Conservation (phyloP, 257 asterid species). For the Solanum microdontum region DNA sequence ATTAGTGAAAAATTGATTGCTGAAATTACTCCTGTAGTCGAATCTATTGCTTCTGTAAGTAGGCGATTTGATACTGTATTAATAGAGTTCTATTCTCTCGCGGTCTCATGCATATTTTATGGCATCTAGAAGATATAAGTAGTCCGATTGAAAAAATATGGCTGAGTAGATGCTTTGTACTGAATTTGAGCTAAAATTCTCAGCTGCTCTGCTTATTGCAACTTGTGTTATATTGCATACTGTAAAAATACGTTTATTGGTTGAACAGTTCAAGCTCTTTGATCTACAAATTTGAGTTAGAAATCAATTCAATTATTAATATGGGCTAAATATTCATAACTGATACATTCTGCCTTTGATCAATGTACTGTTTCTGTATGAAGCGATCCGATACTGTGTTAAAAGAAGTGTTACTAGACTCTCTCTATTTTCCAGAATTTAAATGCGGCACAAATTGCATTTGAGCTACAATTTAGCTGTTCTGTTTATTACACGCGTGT, state of each 20-base stretch:
- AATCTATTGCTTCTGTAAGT: background rate
- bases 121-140: background rate
- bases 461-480: background rate
- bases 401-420: background rate
- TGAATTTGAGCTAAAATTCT: background rate
- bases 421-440: background rate
- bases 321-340: background rate
- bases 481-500: background rate
- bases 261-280: background rate
- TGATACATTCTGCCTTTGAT: background rate
- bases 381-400: background rate
- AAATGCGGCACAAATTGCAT: background rate
- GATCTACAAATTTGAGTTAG: background rate
- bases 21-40: background rate
- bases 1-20: background rate
- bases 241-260: background rate
- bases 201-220: background rate
- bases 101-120: background rate
- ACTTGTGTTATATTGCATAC: background rate
- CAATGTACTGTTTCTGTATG: background rate
- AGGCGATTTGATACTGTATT: background rate
- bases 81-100: background rate
- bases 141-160: background rate
- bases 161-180: background rate
- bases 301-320: background rate